Percentiles rank a stretch among this genome's conserved stretches.
Evolutionary conservation across 2,329 filamentous ascomycete species (phyloP).

Genomic region (Fusarium sp.): DNA sequence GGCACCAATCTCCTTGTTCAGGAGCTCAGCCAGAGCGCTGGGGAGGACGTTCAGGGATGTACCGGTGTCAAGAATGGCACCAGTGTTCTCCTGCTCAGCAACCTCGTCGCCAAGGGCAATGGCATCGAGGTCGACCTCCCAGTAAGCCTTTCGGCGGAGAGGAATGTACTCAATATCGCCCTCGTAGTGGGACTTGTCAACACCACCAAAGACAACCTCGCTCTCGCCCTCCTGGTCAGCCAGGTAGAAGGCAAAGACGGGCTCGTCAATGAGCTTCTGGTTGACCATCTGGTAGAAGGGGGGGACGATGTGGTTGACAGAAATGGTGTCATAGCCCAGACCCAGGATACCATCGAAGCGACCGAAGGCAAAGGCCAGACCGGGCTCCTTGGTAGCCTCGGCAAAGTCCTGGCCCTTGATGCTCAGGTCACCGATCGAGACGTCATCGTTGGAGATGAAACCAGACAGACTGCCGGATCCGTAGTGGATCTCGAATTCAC

Average conservation of each 20-base stretch:
- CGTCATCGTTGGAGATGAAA: constrained; percentile 87
- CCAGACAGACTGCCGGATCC: constrained; percentile 93
- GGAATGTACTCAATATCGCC: constrained; percentile 94
- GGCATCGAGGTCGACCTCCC: constrained; percentile 96
- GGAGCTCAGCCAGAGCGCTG: constrained; percentile 86
- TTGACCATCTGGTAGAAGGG: constrained; percentile 97
- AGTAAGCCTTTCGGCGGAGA: constrained; percentile 98
- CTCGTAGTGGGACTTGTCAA: constrained; percentile 79
- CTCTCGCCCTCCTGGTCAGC: constrained; percentile 76
- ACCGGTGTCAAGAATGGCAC: constrained; percentile 96
- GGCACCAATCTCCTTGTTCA: constrained; percentile 97
- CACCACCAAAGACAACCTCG: constrained; percentile 87
- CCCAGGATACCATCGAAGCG: constrained; percentile 97
- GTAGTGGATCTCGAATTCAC: constrained; percentile 90
- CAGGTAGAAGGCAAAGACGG: constrained; percentile 97
- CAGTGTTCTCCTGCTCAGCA: constrained; percentile 91
- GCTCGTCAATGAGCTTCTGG: constrained; percentile 87
- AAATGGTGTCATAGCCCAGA: constrained; percentile 92
- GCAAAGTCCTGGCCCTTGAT: constrained; percentile 94
- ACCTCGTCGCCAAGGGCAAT: constrained; percentile 87
- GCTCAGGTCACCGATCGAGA: constrained; percentile 87
- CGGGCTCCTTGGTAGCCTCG: constrained; percentile 94
- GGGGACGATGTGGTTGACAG: constrained; percentile 93
- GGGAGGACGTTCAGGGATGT: constrained; percentile 97
- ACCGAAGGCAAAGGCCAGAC: constrained; percentile 96